Conservation (phyloP, 495 filamentous ascomycete species). For the Opeltia flavorubescens region DNA sequence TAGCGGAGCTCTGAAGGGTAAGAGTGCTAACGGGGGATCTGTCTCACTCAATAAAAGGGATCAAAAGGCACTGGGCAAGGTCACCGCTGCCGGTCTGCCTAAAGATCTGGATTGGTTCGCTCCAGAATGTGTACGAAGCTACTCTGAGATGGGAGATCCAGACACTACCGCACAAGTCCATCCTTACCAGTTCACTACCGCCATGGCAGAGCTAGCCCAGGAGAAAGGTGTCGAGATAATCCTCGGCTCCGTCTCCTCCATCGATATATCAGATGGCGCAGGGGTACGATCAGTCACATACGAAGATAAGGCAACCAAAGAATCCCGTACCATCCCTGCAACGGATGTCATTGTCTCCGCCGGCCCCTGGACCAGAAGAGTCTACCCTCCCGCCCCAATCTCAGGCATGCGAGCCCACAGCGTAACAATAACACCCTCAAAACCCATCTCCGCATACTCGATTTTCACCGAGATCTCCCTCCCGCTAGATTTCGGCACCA, state of each 20-base stretch:
- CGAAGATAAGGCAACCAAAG: constrained; percentile 44
- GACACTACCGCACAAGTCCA: constrained; percentile 85
- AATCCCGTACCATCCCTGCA: constrained; percentile 47
- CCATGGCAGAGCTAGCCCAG: constrained; percentile 2
- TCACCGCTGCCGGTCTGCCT: constrained; percentile 52
- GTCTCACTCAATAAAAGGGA: constrained; percentile 64
- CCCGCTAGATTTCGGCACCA: constrained; percentile 35
- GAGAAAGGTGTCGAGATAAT: constrained; percentile 33
- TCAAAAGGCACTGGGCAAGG: constrained; percentile 39
- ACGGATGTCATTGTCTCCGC: constrained; percentile 75
- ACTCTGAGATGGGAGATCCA: constrained; percentile 72
- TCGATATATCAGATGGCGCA: constrained; percentile 35
- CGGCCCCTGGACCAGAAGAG: constrained; percentile 72
- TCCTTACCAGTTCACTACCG: constrained; percentile 37
- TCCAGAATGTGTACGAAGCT: constrained; percentile 46
- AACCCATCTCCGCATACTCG: constrained; percentile 70
- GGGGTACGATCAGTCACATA: constrained; percentile 61
- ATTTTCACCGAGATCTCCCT: constrained; percentile 83
- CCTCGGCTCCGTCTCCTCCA: constrained; percentile 48
- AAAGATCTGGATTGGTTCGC: constrained; percentile 80
- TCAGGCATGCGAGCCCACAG: constrained; percentile 75
- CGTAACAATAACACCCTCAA: constrained; percentile 63
- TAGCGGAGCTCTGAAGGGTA: constrained; percentile 18
- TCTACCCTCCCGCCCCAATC: constrained; percentile 68
- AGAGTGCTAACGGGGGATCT: constrained; percentile 16